phyloP scores from a whole-genome alignment of 2,329 filamentous ascomycete genomes.

The Blastomyces emzantsi region DNA sequence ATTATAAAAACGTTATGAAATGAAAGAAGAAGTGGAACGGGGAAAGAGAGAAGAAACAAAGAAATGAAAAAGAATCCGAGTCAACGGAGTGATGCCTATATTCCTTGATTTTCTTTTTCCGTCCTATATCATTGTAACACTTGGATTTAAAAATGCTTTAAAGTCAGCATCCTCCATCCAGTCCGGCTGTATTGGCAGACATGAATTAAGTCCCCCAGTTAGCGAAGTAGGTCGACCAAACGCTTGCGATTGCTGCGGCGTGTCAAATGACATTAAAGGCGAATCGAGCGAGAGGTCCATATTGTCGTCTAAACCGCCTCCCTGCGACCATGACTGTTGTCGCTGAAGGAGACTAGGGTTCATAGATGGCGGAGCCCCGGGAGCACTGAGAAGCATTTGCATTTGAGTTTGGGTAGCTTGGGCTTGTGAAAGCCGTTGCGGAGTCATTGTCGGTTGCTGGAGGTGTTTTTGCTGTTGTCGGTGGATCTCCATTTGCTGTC shows the following conservation, averaged over 20 bases:
- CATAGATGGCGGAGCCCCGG: not conserved
- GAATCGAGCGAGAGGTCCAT: not conserved
- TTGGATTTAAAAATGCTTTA: slow-evolving; percentile 4
- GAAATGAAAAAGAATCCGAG: not conserved
- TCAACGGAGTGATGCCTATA: not conserved
- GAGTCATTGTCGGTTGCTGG: not conserved
- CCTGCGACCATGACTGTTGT: slow-evolving; percentile 1
- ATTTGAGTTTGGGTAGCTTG: not conserved
- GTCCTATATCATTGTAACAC: slow-evolving; percentile 1
- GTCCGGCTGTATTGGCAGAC: slow-evolving; percentile 1
- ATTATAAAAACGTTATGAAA: not conserved
- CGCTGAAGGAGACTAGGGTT: slow-evolving; percentile 1
- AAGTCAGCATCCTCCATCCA: slow-evolving; percentile 3
- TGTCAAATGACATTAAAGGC: not conserved
- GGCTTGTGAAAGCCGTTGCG: not conserved
- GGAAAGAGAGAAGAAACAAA: not conserved
- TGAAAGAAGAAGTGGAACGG: not conserved
- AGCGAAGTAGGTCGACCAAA: not conserved
- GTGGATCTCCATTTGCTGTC: not conserved
- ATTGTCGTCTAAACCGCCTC: not conserved
- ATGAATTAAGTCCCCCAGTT: not conserved
- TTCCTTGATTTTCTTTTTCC: not conserved
- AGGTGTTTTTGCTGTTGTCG: not conserved
- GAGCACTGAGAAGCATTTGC: not conserved
- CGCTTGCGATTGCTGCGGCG: not conserved